Percentiles rank a stretch among this genome's conserved stretches.
Conservation (phyloP, 2,329 filamentous ascomycete genomes). For the Botrytis fabae region DNA sequence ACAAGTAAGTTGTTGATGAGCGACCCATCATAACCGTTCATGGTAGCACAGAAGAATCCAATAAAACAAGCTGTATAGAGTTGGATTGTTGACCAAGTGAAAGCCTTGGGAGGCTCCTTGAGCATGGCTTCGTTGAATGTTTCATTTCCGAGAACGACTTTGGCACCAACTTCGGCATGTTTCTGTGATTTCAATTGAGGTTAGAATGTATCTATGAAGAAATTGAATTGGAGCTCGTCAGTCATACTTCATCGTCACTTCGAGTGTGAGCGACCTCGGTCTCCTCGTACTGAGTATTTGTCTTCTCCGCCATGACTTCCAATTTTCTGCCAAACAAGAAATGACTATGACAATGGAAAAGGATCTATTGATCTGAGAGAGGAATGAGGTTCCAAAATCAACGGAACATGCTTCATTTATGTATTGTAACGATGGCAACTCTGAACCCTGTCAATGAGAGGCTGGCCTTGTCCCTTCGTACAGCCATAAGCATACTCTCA, state of each 20-base stretch:
- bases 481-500: slow-evolving; percentile 4
- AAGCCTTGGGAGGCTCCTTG: slow-evolving; percentile 51
- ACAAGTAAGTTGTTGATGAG: slow-evolving; percentile 52
- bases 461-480: slow-evolving; percentile 7
- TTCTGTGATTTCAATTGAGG: slow-evolving; percentile 28
- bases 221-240: neutral
- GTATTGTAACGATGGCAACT: neutral
- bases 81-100: slow-evolving; percentile 44
- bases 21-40: slow-evolving; percentile 55
- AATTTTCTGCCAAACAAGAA: neutral
- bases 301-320: slow-evolving; percentile 15
- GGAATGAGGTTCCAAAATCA: neutral
- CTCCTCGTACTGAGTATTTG: neutral
- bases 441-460: slow-evolving; percentile 4
- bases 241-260: slow-evolving; percentile 26
- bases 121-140: slow-evolving; percentile 56
- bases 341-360: neutral
- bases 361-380: neutral
- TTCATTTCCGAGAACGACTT: slow-evolving; percentile 52
- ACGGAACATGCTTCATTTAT: slow-evolving; percentile 16
- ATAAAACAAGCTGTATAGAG: slow-evolving; percentile 49
- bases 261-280: neutral
- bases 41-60: slow-evolving; percentile 52
- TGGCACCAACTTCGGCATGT: slow-evolving; percentile 41
- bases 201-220: slow-evolving; percentile 11